Conservation (phyloP, 1,139 yeast species). For the Yamadazyma sp. region DNA sequence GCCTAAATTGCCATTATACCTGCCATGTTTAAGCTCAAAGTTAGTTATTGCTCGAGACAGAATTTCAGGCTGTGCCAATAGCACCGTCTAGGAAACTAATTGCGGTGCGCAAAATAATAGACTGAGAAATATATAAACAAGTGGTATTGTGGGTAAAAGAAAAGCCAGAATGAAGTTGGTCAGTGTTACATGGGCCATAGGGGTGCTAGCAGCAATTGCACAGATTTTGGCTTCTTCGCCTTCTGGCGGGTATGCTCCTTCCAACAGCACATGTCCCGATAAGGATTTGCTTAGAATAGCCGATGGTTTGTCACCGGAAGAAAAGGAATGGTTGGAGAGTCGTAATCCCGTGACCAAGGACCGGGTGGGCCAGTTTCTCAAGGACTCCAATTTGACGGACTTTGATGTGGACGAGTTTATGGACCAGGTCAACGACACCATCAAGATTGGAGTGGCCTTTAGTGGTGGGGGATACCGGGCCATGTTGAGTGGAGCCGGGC, state of each 20-base stretch:
- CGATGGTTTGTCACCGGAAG: conserved; percentile 34
- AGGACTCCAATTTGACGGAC: conserved; percentile 60
- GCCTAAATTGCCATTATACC: too few relatives aligned
- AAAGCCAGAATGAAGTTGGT: too few relatives aligned
- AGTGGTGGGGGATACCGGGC: conserved; percentile 52
- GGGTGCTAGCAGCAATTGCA: neutral
- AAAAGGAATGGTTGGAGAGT: conserved; percentile 43
- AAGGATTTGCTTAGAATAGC: conserved; percentile 24
- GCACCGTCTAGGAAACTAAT: too few relatives aligned
- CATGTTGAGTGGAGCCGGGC: conserved; percentile 48
- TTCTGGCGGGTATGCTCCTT: conserved; percentile 69
- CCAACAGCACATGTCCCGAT: conserved; percentile 56
- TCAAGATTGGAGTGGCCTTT: conserved; percentile 42
- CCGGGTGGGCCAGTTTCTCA: conserved; percentile 59
- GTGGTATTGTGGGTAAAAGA: too few relatives aligned
- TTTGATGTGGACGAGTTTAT: conserved; percentile 59
- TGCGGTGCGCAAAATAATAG: too few relatives aligned
- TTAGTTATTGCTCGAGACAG: too few relatives aligned
- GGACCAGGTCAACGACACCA: conserved; percentile 31
- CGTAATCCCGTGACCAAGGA: conserved; percentile 58
- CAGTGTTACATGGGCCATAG: neutral
- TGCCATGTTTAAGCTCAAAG: too few relatives aligned
- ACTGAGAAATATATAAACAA: too few relatives aligned
- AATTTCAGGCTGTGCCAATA: too few relatives aligned
- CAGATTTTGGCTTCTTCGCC: conserved; percentile 28